Percentiles rank a stretch among this genome's conserved stretches.
Evolutionary conservation across 2,329 filamentous ascomycete species (phyloP).

Genomic region (Hypoxylon rubiginosum): DNA sequence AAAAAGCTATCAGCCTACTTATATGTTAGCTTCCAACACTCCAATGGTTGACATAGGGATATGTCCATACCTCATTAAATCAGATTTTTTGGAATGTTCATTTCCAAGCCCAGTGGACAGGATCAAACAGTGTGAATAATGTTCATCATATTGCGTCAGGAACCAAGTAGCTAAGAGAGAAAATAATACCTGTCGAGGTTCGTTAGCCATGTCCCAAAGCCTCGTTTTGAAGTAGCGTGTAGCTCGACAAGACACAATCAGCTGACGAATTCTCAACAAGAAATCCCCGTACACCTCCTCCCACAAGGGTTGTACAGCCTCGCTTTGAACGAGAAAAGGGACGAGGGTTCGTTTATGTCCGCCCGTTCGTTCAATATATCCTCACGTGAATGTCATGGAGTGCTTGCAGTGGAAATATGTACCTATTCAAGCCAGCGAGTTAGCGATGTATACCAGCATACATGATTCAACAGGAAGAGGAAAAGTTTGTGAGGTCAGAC

Average conservation of each 20-base stretch:
- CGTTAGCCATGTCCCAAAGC: constrained; percentile 48
- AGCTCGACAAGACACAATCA: constrained; percentile 60
- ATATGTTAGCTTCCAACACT: constrained; percentile 37
- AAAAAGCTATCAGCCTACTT: constrained; percentile 49
- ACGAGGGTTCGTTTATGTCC: constrained; percentile 73
- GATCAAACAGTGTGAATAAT: constrained; percentile 59
- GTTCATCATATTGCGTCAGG: constrained; percentile 51
- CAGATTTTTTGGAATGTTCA: constrained; percentile 55
- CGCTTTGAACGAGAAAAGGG: constrained; percentile 63
- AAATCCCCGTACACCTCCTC: constrained; percentile 63
- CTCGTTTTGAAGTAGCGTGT: constrained; percentile 30
- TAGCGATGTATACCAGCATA: constrained; percentile 51
- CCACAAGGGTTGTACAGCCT: constrained; percentile 74
- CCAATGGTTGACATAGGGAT: not conserved
- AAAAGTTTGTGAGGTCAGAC: constrained; percentile 65
- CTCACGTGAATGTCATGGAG: constrained; percentile 60
- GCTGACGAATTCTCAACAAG: constrained; percentile 77
- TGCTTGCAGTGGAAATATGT: constrained; percentile 48
- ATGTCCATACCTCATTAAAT: constrained; percentile 55
- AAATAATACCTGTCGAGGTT: constrained; percentile 47
- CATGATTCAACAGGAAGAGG: constrained; percentile 42
- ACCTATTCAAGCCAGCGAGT: constrained; percentile 59
- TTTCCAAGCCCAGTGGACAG: constrained; percentile 52
- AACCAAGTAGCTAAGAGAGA: constrained; percentile 14
- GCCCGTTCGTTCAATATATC: constrained; percentile 78